Evolutionary conservation across 176 grass and related monocot genomes (phyloP), one percentile per base, ranked within the genome.

Genomic region (Rhynchospora pubera): DNA sequence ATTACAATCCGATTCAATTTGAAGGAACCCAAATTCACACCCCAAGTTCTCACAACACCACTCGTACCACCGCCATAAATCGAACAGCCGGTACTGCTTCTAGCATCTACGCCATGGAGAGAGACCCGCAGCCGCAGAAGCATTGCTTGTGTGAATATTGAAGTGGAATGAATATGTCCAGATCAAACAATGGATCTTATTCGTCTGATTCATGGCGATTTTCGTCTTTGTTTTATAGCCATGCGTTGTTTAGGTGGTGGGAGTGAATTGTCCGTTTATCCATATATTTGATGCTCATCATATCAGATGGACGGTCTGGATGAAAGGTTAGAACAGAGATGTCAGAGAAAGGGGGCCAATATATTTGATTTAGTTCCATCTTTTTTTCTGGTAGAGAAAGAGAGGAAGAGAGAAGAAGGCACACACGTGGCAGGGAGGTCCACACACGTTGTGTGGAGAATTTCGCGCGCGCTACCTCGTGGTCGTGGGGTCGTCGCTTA

Each of bases 171-270:
- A 62, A 43, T 43, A 65, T 65, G 11, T 50, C 46, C 79, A 30
- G 47, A 10, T 52, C 6, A 18, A 39, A 39, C 7, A 57, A 65
- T 47, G 79, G 79, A 3, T 62, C 66, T 82, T 80, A 60, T 60
- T 82, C 21, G 24, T 66, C 19, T 51, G 61, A 80, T 42, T 58
- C 4, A 51, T 50, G 15, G 47, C 6, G 18, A 80, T 28, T 66
- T 82, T 52, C 24, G 24, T 66, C 79, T 77, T 66, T 15, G 53
- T 19, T 88, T 82, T 85, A 46, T 65, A 68, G 66, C 78, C 84
- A 60, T 85, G 79, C 61, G 81, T 84, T 66, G 79, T 92, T 86
- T 93, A 87, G 84, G 89, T 94, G 91, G 88, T 78, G 55, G 56
- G 63, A 67, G 62, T 60, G 83, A 78, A 64, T 62, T 65, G 78